Base-by-base conservation (phyloP, 768 basidiomycete genomes). In the Pleurotus cornucopiae region DNA sequence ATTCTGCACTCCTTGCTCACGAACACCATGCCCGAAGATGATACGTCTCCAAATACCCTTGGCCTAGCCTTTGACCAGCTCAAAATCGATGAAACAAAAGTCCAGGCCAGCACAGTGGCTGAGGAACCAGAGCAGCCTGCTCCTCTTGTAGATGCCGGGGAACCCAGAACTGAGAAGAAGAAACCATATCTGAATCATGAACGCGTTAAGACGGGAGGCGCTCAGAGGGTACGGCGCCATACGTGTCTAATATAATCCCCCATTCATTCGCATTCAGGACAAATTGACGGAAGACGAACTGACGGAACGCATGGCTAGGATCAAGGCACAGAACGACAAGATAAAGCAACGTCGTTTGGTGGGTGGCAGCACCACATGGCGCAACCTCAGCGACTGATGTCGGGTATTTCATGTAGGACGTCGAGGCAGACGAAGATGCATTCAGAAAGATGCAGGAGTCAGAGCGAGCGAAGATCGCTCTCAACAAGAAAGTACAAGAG, bases 131-230 rank as follows among this genome's bases (percentile, higher is more conserved):
- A 58, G 41, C 52, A 57, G 45, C 30, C 54, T 21, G 54, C 12
- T 16, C 52, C 62, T 49, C 41, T 70, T 5, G 44, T 64, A 13
- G 59, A 59, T 38, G 54, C 60, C 43, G 54, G 57, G 60, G 23
- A 63, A 66, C 30, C 57, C 63, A 54, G 66, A 56, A 73, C 69
- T 65, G 77, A 83, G 64, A 84, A 84, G 72, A 85, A 82, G 70
- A 83, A 79, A 60, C 87, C 87, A 2, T 93, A 93, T 75, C 76
- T 89, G 46, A 91, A 92, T 69, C 84, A 79, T 6, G 89, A 91
- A 64, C 87, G 90, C 69, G 86, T 92, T 73, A 90, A 82, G 72
- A 92, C 91, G 6, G 89, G 90, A 12, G 91, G 89, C 13, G 63
- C 77, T 21, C 86, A 87, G 61, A 80, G 88, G 66, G 91, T 91